Evolutionary conservation across 1,284 basidiomycete genomes (phyloP).

Genomic region (Inonotus obliquus): DNA sequence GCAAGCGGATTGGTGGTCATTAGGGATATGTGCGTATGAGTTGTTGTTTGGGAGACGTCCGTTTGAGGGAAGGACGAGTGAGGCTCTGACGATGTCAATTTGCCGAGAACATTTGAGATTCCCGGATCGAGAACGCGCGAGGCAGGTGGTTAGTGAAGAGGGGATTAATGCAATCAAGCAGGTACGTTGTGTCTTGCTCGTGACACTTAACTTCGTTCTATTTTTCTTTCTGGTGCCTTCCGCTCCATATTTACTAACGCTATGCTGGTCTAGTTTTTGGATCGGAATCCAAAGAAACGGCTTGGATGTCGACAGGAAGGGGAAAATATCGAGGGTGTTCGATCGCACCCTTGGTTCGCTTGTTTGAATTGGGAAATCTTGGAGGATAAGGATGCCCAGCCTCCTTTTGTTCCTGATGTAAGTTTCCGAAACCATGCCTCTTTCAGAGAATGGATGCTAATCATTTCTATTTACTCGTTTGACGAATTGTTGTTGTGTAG

Average conservation of each 20-base stretch:
- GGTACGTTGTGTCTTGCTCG: conserved; percentile 15
- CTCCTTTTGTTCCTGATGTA: conserved; percentile 91
- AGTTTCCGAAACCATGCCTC: conserved; percentile 31
- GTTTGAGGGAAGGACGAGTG: conserved; percentile 83
- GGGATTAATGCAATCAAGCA: conserved; percentile 32
- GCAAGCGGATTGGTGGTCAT: conserved; percentile 93
- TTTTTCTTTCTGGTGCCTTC: conserved; percentile 1
- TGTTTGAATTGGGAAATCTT: conserved; percentile 78
- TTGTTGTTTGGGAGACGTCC: conserved; percentile 85
- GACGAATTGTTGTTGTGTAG: conserved; percentile 37
- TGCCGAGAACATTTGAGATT: conserved; percentile 61
- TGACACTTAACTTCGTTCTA: conserved; percentile 16
- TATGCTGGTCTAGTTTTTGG: conserved; percentile 61
- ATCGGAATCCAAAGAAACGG: conserved; percentile 76
- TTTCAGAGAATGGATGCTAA: background rate
- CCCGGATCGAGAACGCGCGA: conserved; percentile 53
- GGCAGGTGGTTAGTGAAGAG: conserved; percentile 33
- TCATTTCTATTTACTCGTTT: too few species aligned
- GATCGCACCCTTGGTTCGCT: conserved; percentile 82
- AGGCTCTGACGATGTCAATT: conserved; percentile 82
- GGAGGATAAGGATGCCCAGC: conserved; percentile 68
- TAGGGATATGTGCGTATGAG: conserved; percentile 88
- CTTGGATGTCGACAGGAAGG: conserved; percentile 73
- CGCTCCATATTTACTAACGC: conserved; percentile 12
- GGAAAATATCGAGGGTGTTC: conserved; percentile 70